A percentile compares a stretch with the other conserved stretches of the same genome.
Evolutionary conservation across 202 grass and related monocot species (phyloP).

Genomic region (Panicum hallii): DNA sequence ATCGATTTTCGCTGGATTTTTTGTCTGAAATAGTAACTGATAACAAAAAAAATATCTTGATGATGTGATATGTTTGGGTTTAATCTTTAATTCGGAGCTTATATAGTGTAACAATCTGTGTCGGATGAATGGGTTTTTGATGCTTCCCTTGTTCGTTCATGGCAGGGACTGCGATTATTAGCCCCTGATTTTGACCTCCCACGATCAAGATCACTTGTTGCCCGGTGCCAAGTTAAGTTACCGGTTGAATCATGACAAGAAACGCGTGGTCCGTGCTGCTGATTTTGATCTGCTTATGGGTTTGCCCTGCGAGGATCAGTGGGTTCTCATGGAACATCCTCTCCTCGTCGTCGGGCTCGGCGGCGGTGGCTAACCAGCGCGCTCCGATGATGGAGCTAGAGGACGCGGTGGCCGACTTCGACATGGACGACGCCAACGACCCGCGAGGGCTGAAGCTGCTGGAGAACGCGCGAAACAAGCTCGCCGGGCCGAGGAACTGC

Average conservation of each 20-base stretch:
- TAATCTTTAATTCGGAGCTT: slow-evolving; percentile 9
- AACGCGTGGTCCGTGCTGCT: not conserved
- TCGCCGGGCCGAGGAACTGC: slow-evolving; percentile 62
- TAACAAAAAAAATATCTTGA: not conserved
- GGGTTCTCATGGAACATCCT: slow-evolving; percentile 61
- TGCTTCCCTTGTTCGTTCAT: slow-evolving; percentile 24
- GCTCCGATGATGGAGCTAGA: slow-evolving; percentile 28
- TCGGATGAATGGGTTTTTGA: slow-evolving; percentile 16
- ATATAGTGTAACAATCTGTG: not conserved
- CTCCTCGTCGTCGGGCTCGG: slow-evolving; percentile 1
- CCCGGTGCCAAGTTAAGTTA: not conserved
- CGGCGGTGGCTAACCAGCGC: not conserved
- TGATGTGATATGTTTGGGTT: not conserved
- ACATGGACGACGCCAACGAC: slow-evolving; percentile 47
- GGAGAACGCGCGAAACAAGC: slow-evolving; percentile 71
- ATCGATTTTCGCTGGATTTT: not conserved
- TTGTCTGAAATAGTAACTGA: not conserved
- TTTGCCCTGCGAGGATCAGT: not conserved
- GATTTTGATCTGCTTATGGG: slow-evolving; percentile 40
- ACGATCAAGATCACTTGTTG: not conserved
- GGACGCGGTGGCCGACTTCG: slow-evolving; percentile 51
- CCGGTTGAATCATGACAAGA: slow-evolving; percentile 19
- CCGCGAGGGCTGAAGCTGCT: slow-evolving; percentile 62
- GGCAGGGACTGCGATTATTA: slow-evolving; percentile 39
- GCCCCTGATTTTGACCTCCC: not conserved